Percentiles rank a stretch among this genome's conserved stretches.
Conservation (phyloP, 306 rosid species). For the Luffa acutangula region DNA sequence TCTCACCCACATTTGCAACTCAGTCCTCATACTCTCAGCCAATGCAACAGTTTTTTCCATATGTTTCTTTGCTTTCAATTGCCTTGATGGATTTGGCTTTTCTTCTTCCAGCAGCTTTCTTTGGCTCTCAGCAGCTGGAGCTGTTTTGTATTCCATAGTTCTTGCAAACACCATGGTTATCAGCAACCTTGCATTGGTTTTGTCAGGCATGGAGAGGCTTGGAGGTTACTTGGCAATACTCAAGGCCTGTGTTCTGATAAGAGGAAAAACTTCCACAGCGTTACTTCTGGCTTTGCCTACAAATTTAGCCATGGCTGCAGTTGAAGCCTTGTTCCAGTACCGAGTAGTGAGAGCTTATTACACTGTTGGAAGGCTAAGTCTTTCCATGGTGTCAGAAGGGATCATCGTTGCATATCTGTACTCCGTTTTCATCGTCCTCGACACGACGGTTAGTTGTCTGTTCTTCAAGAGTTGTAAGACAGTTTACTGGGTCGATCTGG, state of each 20-base stretch:
- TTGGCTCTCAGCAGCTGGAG: constrained; percentile 52
- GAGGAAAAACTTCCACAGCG: constrained; percentile 72
- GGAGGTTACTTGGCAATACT: constrained; percentile 66
- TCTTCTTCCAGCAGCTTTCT: constrained; percentile 28
- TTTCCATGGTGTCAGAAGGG: constrained; percentile 51
- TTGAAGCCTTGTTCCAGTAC: constrained; percentile 80
- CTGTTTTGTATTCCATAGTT: constrained; percentile 61
- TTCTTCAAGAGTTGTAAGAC: constrained; percentile 54
- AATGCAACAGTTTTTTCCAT: constrained; percentile 8
- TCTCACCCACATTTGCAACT: constrained; percentile 11
- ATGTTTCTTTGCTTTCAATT: constrained; percentile 40
- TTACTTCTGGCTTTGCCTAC: constrained; percentile 64
- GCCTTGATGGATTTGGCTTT: constrained; percentile 31
- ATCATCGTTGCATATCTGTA: constrained; percentile 62
- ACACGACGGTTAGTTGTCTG: constrained; percentile 50
- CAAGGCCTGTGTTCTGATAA: constrained; percentile 57
- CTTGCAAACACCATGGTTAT: constrained; percentile 70
- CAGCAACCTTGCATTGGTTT: constrained; percentile 55
- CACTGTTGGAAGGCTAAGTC: constrained; percentile 17
- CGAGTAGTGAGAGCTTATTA: constrained; percentile 46
- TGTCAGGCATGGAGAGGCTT: constrained; percentile 57
- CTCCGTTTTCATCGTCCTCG: constrained; percentile 62
- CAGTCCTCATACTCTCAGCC: constrained; percentile 6
- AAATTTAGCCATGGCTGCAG: constrained; percentile 58
- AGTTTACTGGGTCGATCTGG: constrained; percentile 22